Conservation (phyloP, 2,329 filamentous ascomycete genomes). For the Plenodomus lindquistii region DNA sequence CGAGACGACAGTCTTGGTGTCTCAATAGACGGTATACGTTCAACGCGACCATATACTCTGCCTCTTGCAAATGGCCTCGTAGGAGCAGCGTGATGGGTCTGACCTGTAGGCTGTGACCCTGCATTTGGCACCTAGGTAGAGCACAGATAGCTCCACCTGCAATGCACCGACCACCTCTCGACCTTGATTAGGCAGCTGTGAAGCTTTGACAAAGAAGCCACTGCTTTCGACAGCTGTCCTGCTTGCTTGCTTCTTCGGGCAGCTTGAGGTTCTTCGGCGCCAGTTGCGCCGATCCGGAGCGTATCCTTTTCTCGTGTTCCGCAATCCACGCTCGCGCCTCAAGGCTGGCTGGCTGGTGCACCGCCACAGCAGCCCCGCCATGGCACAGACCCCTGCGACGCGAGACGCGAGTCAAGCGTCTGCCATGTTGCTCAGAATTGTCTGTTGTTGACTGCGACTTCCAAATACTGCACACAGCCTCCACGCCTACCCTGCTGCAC, state of each 20-base stretch:
- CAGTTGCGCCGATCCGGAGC: neutral
- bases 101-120: constrained; percentile 6
- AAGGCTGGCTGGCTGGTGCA: neutral
- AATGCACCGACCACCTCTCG: constrained; percentile 26
- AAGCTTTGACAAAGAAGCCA: constrained; percentile 37
- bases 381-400: constrained; percentile 16
- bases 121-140: constrained; percentile 2
- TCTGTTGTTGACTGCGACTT: constrained; percentile 12
- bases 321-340: neutral
- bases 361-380: constrained; percentile 11
- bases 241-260: constrained; percentile 29
- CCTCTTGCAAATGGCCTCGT: neutral
- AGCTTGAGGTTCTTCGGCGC: constrained; percentile 16
- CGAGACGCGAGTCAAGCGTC: constrained; percentile 36
- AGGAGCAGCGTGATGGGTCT: neutral
- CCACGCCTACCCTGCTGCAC: constrained; percentile 5
- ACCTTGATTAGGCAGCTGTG: constrained; percentile 39
- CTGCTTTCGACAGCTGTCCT: constrained; percentile 27
- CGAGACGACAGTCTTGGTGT: neutral
- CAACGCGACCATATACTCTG: neutral
- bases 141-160: constrained; percentile 10
- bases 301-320: constrained; percentile 2
- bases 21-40: constrained; percentile 7
- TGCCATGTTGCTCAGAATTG: constrained; percentile 13
- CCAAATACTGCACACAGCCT: constrained; percentile 11